phyloP scores from a whole-genome alignment of 192 early-diverging fungal genomes.

The Podochytrium sp. region DNA sequence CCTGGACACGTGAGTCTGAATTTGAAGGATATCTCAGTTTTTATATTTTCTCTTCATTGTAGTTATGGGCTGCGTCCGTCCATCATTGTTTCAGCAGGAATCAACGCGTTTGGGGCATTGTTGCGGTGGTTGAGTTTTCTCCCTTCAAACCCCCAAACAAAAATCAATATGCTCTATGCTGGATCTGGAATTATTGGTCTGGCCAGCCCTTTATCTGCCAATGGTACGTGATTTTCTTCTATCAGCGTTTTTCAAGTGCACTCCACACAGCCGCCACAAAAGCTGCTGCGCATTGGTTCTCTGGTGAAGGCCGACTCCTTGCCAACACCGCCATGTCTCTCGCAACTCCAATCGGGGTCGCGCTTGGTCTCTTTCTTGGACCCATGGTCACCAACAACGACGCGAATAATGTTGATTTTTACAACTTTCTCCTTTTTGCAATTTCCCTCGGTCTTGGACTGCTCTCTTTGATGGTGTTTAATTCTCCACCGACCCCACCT shows the following conservation, averaged over 20 bases:
- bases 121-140: background rate
- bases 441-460: conserved; percentile 1
- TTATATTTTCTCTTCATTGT: background rate
- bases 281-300: conserved; percentile 34
- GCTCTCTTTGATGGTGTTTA: conserved; percentile 4
- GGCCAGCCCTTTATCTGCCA: background rate
- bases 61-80: conserved; percentile 4
- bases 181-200: background rate
- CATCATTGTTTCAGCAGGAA: background rate
- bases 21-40: background rate
- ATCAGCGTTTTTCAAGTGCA: background rate
- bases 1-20: conserved; percentile 24
- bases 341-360: conserved; percentile 15
- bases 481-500: conserved; percentile 25
- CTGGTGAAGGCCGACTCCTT: conserved; percentile 24
- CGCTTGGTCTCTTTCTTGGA: background rate
- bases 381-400: conserved; percentile 19
- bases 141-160: background rate
- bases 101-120: background rate
- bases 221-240: background rate
- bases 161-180: background rate
- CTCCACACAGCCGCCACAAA: conserved; percentile 25
- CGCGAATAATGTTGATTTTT: background rate
- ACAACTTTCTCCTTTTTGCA: conserved; percentile 22
- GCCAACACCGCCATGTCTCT: conserved; percentile 33